Conservation (phyloP, 495 filamentous ascomycete species). For the Penicillium alfredii region DNA sequence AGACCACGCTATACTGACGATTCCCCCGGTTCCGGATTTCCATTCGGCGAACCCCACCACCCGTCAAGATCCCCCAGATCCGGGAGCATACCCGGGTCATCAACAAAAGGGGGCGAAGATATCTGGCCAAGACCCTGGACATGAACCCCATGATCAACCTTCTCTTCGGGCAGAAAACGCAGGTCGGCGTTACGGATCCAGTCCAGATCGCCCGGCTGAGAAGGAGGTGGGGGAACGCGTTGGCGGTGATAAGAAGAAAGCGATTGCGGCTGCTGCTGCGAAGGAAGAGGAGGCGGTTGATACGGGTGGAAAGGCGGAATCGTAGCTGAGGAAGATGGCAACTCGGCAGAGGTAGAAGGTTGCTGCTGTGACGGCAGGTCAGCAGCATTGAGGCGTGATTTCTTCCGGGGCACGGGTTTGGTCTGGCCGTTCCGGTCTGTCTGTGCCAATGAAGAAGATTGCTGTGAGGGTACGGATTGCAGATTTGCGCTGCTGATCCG, state of each 20-base stretch:
- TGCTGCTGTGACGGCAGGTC: no score
- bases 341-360: no score
- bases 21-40: constrained; percentile 13
- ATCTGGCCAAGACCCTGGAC: constrained; percentile 3
- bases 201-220: constrained; percentile 26
- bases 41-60: constrained; percentile 36
- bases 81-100: constrained; percentile 24
- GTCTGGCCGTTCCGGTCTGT: no score
- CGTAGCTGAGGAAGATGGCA: constrained; percentile 1
- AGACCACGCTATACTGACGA: constrained; percentile 7
- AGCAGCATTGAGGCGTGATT: no score
- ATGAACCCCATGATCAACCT: constrained; percentile 9
- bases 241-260: constrained; percentile 8
- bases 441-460: neutral
- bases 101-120: constrained; percentile 17
- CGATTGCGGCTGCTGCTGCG: constrained; percentile 7
- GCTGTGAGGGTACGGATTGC: neutral
- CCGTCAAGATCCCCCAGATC: constrained; percentile 34
- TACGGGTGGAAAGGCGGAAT: constrained; percentile 3
- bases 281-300: neutral
- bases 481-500: constrained; percentile 27
- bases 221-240: constrained; percentile 1
- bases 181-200: constrained; percentile 34
- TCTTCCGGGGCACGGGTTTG: no score
- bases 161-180: constrained; percentile 26